Conservation (phyloP, 805 yeast genomes). For the Hanseniaspora mollemarum region DNA sequence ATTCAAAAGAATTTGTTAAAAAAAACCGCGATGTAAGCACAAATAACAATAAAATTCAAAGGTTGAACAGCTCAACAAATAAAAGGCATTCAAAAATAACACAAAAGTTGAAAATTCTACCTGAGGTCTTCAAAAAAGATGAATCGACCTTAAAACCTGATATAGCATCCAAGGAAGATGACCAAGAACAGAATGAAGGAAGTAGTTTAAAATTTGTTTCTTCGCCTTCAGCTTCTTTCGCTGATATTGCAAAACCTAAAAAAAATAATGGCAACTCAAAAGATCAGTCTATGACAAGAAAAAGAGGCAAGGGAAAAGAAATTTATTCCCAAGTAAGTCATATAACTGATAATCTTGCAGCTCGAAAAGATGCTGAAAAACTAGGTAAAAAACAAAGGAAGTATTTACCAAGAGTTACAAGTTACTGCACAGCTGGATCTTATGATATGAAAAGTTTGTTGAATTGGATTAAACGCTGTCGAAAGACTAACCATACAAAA, state of each 20-base stretch:
- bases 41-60: background rate
- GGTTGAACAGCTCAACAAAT: conserved; percentile 38
- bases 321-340: conserved; percentile 76
- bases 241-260: conserved; percentile 14
- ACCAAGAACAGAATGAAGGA: conserved; percentile 37
- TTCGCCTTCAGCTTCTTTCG: conserved; percentile 11
- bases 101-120: conserved; percentile 60
- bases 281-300: conserved; percentile 22
- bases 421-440: conserved; percentile 90
- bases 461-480: conserved; percentile 74
- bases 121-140: conserved; percentile 23
- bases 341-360: conserved; percentile 68
- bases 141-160: background rate
- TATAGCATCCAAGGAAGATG: background rate
- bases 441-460: conserved; percentile 79
- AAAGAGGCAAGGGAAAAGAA: conserved; percentile 31
- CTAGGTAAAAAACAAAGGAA: conserved; percentile 68
- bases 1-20: too few species aligned
- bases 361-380: conserved; percentile 86
- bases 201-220: conserved; percentile 8
- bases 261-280: background rate
- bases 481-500: conserved; percentile 57
- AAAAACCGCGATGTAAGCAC: too few species aligned
- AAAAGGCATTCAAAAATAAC: conserved; percentile 66
- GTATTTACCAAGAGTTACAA: conserved; percentile 83